A percentile compares a stretch with the other conserved stretches of the same genome.
Evolutionary conservation across 2,329 filamentous ascomycete species (phyloP).

Genomic region (Fusarium pseudocircinatum): DNA sequence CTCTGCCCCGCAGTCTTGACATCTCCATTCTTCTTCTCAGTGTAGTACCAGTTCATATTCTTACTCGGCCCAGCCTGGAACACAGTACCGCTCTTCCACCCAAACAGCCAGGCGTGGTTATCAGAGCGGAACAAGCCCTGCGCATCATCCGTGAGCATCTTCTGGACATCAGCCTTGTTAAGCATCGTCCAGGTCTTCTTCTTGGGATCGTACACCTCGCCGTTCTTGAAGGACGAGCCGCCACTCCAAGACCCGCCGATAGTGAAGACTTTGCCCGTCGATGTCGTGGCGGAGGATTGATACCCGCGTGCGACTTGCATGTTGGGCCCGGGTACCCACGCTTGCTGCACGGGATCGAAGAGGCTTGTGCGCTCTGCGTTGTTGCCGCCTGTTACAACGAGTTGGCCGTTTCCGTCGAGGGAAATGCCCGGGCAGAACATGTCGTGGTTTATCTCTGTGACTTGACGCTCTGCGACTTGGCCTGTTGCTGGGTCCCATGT

Average conservation of each 20-base stretch:
- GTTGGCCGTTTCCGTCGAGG: constrained; percentile 57
- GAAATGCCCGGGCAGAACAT: constrained; percentile 69
- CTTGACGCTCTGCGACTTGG: constrained; percentile 7
- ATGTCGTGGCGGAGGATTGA: constrained; percentile 27
- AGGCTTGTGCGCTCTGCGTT: constrained; percentile 59
- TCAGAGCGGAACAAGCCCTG: constrained; percentile 57
- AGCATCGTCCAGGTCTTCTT: constrained; percentile 19
- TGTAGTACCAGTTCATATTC: constrained; percentile 66
- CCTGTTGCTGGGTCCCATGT: constrained; percentile 23
- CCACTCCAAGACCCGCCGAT: constrained; percentile 31
- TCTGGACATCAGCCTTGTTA: constrained; percentile 52
- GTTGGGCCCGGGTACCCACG: constrained; percentile 2
- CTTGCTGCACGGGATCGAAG: constrained; percentile 47
- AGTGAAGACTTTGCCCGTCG: constrained; percentile 22
- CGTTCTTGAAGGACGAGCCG: constrained; percentile 11
- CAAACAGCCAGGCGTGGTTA: constrained; percentile 46
- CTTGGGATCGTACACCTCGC: constrained; percentile 19
- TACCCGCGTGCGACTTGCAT: constrained; percentile 25
- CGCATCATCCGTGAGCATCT: constrained; percentile 61
- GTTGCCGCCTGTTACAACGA: constrained; percentile 65
- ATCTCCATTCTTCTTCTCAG: constrained; percentile 38
- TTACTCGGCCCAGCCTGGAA: constrained; percentile 64
- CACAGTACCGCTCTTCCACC: constrained; percentile 56
- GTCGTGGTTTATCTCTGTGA: constrained; percentile 59
- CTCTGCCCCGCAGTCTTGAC: constrained; percentile 37